A percentile compares a stretch with the other conserved stretches of the same genome.
Evolutionary conservation across 2,329 filamentous ascomycete genomes (phyloP).

Genomic region (Diatrype stigma): DNA sequence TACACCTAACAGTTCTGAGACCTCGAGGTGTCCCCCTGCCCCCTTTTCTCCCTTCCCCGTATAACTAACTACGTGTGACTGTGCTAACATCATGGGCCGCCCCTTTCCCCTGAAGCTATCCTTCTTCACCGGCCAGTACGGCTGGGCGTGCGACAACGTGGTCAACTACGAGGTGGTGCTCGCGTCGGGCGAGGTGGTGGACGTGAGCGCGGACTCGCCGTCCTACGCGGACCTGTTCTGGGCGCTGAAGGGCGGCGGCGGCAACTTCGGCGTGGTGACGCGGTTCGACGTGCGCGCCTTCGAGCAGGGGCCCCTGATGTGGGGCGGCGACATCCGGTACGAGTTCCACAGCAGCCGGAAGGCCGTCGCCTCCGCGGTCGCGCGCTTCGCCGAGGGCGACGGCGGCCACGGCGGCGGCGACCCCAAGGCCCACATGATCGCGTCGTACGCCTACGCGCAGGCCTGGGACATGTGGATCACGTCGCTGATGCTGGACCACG

Average conservation of each 20-base stretch:
- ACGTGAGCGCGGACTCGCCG: conserved; percentile 13
- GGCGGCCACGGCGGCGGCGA: conserved; percentile 6
- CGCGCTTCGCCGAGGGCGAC: conserved; percentile 4
- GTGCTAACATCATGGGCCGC: too few species aligned
- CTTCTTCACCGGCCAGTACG: conserved; percentile 24
- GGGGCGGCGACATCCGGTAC: conserved; percentile 9
- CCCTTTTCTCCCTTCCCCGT: too few species aligned
- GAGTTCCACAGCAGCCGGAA: conserved; percentile 9
- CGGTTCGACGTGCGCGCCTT: conserved; percentile 8
- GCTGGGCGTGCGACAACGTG: conserved; percentile 31
- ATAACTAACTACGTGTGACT: too few species aligned
- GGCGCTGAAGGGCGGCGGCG: conserved; percentile 14
- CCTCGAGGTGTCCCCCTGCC: too few species aligned
- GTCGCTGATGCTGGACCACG: conserved; percentile 3
- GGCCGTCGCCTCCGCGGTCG: conserved; percentile 3
- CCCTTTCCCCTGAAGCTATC: conserved; percentile 22
- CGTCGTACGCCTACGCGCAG: conserved; percentile 9
- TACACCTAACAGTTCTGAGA: too few species aligned
- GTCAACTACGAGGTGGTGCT: conserved; percentile 28
- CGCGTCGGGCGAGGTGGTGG: conserved; percentile 14
- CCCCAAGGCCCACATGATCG: conserved; percentile 11
- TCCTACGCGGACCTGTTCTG: conserved; percentile 37
- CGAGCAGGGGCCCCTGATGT: conserved; percentile 8
- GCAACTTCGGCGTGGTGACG: conserved; percentile 15
- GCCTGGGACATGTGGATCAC: conserved; percentile 9